These are phyloP conservation scores for Fraxinus ornus DNA, from an alignment of 305 asterid species.

Conservation along the genomic window DNA sequence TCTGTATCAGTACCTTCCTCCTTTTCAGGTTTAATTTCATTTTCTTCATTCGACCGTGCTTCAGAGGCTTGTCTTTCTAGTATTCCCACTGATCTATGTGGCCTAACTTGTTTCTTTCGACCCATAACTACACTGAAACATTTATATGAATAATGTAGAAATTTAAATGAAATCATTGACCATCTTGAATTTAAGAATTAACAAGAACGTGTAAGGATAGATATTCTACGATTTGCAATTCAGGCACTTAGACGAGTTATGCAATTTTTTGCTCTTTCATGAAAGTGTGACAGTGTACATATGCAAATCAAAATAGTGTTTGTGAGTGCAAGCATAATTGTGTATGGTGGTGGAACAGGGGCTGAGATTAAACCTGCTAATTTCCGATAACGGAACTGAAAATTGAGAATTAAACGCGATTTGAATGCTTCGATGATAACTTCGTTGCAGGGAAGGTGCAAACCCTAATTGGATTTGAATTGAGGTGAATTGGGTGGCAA, in stretches of 20 bases:
- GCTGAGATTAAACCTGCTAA: constrained; percentile 24
- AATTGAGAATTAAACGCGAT: background rate
- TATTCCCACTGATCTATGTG: constrained; percentile 59
- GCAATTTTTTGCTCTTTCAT: background rate
- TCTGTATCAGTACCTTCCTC: constrained; percentile 29
- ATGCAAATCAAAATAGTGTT: background rate
- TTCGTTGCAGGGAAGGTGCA: background rate
- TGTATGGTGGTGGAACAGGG: background rate
- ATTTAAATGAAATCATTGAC: background rate
- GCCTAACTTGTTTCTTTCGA: constrained; percentile 75
- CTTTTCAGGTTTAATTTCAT: constrained; percentile 19
- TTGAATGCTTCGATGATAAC: background rate
- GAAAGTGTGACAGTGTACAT: background rate
- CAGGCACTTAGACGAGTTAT: background rate
- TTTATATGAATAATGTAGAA: background rate
- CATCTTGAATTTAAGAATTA: background rate
- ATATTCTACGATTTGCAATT: background rate
- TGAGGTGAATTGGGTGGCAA: background rate
- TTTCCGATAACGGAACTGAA: constrained; percentile 1
- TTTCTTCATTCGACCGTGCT: constrained; percentile 31
- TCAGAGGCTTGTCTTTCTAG: constrained; percentile 33
- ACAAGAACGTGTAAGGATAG: background rate
- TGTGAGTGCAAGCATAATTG: background rate
- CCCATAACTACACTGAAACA: constrained; percentile 54
- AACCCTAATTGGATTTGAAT: constrained; percentile 1